Percentiles rank a stretch among this genome's conserved stretches.
Conservation (phyloP, 1,284 basidiomycete species). For the Ustilago hordei region DNA sequence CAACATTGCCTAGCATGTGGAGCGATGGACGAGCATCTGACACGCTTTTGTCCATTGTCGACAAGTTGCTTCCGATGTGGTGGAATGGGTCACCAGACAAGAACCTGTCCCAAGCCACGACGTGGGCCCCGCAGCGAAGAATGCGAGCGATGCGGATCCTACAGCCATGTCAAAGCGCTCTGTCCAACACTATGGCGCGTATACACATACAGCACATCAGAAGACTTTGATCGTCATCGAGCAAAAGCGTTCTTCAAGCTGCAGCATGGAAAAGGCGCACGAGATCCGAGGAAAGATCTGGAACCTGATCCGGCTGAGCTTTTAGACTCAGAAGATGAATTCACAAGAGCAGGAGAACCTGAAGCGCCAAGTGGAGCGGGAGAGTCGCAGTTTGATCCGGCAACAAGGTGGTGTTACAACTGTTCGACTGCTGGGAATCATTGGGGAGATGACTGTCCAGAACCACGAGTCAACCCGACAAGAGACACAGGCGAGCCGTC, state of each 20-base stretch:
- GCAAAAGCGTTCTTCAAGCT: conserved; percentile 32
- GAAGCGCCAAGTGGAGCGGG: conserved; percentile 12
- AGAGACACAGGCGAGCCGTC: conserved; percentile 75
- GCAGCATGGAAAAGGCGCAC: conserved; percentile 8
- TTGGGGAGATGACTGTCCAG: conserved; percentile 86
- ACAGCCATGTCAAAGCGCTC: conserved; percentile 79
- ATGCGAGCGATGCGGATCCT: conserved; percentile 82
- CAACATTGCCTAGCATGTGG: conserved; percentile 87
- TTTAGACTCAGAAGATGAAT: conserved; percentile 35
- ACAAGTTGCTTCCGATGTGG: conserved; percentile 86
- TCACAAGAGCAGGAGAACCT: conserved; percentile 24
- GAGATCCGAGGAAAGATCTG: conserved; percentile 21
- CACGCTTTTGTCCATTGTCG: conserved; percentile 83
- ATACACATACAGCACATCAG: conserved; percentile 80
- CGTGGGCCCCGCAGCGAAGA: conserved; percentile 66
- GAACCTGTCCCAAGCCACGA: conserved; percentile 74
- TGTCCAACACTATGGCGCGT: conserved; percentile 89
- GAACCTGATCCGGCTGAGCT: conserved; percentile 37
- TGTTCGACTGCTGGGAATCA: conserved; percentile 81
- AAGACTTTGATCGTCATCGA: conserved; percentile 71
- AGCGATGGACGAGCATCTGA: conserved; percentile 83
- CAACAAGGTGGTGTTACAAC: conserved; percentile 86
- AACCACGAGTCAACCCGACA: conserved; percentile 73
- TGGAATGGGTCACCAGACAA: conserved; percentile 84
- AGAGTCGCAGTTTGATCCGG: conserved; percentile 42